Percentiles rank a stretch among this genome's conserved stretches.
Evolutionary conservation across 2,329 filamentous ascomycete species (phyloP).

Genomic region (Bisporella sp.): DNA sequence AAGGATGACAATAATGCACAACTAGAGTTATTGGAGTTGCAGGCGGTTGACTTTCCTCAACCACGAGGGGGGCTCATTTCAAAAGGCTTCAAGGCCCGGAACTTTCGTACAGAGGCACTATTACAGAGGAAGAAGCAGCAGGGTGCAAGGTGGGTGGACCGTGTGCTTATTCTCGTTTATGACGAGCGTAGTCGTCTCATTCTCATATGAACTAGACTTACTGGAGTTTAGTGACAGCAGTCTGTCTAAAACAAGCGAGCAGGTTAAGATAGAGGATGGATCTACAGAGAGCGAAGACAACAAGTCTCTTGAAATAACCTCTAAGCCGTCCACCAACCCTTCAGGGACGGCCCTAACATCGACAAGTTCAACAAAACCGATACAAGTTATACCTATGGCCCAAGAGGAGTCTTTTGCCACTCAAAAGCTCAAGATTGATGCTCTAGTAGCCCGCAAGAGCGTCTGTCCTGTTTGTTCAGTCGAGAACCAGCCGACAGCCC

Average conservation of each 20-base stretch:
- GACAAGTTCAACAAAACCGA: no score
- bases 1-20: constrained; percentile 49
- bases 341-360: no score
- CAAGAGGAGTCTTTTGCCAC: neutral
- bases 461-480: constrained; percentile 63
- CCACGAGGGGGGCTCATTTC: neutral
- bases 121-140: neutral
- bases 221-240: neutral
- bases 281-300: neutral
- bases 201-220: neutral
- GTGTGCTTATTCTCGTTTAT: no score
- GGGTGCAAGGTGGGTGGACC: neutral
- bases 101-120: neutral
- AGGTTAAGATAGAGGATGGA: neutral
- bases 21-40: constrained; percentile 63
- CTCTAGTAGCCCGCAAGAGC: neutral
- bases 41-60: constrained; percentile 30
- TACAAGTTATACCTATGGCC: neutral
- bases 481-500: constrained; percentile 43
- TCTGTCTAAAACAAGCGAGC: neutral
- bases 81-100: neutral
- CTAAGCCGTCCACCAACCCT: no score
- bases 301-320: neutral
- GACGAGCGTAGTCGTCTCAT: neutral
- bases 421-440: neutral